Evolutionary conservation across 768 basidiomycete species (phyloP).

Genomic region (Albatrellus ellisii): DNA sequence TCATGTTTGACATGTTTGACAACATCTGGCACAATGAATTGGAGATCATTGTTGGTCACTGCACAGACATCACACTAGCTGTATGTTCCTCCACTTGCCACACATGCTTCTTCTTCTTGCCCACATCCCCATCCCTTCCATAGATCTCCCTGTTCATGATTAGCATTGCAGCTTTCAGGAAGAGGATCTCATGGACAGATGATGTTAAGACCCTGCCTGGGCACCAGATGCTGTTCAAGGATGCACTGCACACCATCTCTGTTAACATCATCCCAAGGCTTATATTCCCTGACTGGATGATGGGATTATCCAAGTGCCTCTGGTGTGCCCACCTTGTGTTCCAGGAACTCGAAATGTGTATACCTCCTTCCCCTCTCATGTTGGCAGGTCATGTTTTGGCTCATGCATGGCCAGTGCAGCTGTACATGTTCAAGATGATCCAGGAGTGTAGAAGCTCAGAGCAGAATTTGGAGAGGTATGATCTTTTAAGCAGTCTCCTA

Average conservation of each 20-base stretch:
- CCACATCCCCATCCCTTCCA: not conserved
- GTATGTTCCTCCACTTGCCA: conserved; percentile 19
- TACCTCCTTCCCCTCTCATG: not conserved
- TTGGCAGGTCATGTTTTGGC: too few relatives aligned
- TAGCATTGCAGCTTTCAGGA: conserved; percentile 41
- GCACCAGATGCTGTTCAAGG: conserved; percentile 36
- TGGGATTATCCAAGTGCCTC: conserved; percentile 15
- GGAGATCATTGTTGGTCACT: conserved; percentile 30
- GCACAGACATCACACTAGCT: conserved; percentile 38
- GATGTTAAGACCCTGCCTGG: conserved; percentile 27
- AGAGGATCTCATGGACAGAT: conserved; percentile 35
- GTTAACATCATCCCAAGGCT: conserved; percentile 16
- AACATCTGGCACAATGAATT: conserved; percentile 35
- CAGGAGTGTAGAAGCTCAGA: conserved; percentile 7
- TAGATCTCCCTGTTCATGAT: conserved; percentile 47
- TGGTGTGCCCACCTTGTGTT: conserved; percentile 15
- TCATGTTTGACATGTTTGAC: conserved; percentile 20
- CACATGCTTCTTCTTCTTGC: not conserved
- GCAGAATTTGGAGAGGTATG: conserved; percentile 13
- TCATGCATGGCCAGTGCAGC: conserved; percentile 1
- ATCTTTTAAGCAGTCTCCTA: conserved; percentile 18
- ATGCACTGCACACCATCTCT: conserved; percentile 26
- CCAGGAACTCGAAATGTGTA: conserved; percentile 19
- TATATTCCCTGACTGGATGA: conserved; percentile 17
- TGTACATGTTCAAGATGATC: conserved; percentile 20